Evolutionary conservation across 495 filamentous ascomycete genomes (phyloP).

Genomic region (Lasiosphaeria ovina): DNA sequence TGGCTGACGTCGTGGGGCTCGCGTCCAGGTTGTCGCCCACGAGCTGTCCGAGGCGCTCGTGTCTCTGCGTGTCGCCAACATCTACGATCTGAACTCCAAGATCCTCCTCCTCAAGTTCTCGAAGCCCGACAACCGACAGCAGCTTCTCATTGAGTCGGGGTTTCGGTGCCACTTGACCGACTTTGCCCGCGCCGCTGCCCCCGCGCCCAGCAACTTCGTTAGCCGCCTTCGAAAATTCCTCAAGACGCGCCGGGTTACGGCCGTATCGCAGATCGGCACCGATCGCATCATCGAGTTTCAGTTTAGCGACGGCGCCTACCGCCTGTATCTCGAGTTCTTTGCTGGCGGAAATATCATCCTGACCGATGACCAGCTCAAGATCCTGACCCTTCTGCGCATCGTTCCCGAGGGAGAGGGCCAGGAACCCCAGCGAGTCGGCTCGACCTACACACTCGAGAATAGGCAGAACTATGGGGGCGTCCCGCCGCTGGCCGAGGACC

Average conservation of each 20-base stretch:
- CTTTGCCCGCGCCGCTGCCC: conserved; percentile 80
- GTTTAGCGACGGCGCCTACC: conserved; percentile 87
- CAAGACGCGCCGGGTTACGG: conserved; percentile 79
- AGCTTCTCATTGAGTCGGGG: conserved; percentile 88
- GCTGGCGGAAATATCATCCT: conserved; percentile 89
- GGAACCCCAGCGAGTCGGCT: conserved; percentile 71
- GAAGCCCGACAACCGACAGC: conserved; percentile 80
- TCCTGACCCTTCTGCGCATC: conserved; percentile 75
- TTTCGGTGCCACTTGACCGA: conserved; percentile 93
- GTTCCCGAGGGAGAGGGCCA: conserved; percentile 71
- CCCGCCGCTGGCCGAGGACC: conserved; percentile 68
- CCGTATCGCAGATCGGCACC: conserved; percentile 81
- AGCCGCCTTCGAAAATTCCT: conserved; percentile 79
- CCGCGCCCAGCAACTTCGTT: conserved; percentile 81
- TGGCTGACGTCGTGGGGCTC: conserved; percentile 10
- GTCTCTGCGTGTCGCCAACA: conserved; percentile 79
- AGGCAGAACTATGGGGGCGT: conserved; percentile 78
- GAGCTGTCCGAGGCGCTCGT: conserved; percentile 77
- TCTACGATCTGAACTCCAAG: conserved; percentile 92
- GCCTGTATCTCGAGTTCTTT: conserved; percentile 92
- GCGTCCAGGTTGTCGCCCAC: conserved; percentile 76
- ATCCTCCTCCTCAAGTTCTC: conserved; percentile 93
- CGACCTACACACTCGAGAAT: conserved; percentile 75
- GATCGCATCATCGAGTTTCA: conserved; percentile 90
- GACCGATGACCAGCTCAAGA: conserved; percentile 74